phyloP scores from a whole-genome alignment of 768 basidiomycete species.

The Termitomyces sp. region DNA sequence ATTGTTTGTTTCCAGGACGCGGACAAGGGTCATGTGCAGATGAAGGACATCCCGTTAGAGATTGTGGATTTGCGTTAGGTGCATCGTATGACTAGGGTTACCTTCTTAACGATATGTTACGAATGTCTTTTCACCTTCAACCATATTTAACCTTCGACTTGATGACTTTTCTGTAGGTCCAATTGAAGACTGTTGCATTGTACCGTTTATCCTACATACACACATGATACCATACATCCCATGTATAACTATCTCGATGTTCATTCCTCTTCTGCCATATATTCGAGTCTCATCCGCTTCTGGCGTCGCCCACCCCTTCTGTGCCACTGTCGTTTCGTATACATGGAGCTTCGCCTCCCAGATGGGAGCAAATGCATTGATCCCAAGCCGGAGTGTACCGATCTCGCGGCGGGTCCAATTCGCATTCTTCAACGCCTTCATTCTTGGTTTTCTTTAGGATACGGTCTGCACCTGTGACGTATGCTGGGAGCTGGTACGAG shows the following conservation, averaged over 20 bases:
- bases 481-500: too few relatives aligned
- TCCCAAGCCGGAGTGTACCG: too few relatives aligned
- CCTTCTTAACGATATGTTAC: not conserved
- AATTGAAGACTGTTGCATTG: not conserved
- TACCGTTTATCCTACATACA: not conserved
- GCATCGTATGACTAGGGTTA: not conserved
- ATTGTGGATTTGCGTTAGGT: constrained; percentile 72
- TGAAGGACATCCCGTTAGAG: constrained; percentile 67
- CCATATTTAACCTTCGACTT: not conserved
- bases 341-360: too few relatives aligned
- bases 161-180: not conserved
- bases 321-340: too few relatives aligned
- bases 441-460: too few relatives aligned
- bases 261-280: not conserved
- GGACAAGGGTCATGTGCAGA: constrained; percentile 79
- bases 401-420: too few relatives aligned
- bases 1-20: constrained; percentile 49
- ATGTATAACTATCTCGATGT: not conserved
- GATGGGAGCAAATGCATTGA: too few relatives aligned
- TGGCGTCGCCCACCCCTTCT: too few relatives aligned
- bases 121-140: not conserved
- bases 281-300: too few relatives aligned
- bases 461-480: too few relatives aligned
- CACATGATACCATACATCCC: not conserved
- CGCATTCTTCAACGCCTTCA: too few relatives aligned